These are phyloP conservation scores for Xanthoceras sorbifolium DNA, from an alignment of 345 rosid species.

Conservation along the genomic window DNA sequence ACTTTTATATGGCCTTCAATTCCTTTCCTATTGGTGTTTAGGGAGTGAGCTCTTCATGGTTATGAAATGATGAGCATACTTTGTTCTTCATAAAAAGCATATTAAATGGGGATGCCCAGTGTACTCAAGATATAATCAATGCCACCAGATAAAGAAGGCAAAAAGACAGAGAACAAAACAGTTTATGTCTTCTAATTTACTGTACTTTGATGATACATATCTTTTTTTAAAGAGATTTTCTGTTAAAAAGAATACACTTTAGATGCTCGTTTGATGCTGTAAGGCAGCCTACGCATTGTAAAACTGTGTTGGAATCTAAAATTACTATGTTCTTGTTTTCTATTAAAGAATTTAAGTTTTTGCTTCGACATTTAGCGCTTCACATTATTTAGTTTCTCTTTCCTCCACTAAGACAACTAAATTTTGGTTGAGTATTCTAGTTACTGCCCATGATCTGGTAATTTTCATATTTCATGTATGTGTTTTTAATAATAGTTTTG, in stretches of 20 bases:
- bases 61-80: too few species aligned
- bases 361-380: neutral
- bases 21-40: neutral
- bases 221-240: neutral
- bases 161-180: neutral
- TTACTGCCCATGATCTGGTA: neutral
- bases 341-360: neutral
- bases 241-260: neutral
- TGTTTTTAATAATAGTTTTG: constrained; percentile 3
- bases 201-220: neutral
- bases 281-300: neutral
- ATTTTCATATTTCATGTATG: neutral
- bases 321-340: neutral
- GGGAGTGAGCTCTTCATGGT: neutral
- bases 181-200: neutral
- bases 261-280: neutral
- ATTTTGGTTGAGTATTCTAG: neutral
- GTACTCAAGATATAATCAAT: neutral
- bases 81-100: neutral
- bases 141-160: neutral
- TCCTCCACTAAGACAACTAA: neutral
- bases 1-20: neutral
- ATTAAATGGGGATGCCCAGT: neutral
- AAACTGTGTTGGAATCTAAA: neutral
- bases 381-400: neutral